Conservation (phyloP, 345 rosid genomes). For the Eucalyptus caleyi region DNA sequence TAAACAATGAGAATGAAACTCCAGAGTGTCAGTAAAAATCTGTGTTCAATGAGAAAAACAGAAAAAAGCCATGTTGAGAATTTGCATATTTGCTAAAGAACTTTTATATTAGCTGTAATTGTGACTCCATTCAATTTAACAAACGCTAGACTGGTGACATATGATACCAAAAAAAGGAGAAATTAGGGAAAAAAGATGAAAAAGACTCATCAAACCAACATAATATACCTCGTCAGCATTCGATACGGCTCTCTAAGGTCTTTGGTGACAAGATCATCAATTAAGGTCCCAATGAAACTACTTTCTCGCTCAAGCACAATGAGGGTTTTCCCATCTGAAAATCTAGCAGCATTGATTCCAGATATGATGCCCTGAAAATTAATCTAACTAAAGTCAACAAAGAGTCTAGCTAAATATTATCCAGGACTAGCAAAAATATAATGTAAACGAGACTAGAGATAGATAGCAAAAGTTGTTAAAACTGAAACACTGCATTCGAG, state of each 20-base stretch:
- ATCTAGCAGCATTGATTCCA: slow-evolving; percentile 93
- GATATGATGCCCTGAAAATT: slow-evolving; percentile 70
- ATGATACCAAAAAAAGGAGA: neutral
- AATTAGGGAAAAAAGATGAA: neutral
- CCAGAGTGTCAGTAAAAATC: neutral
- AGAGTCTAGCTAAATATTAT: neutral
- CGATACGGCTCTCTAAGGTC: slow-evolving; percentile 98
- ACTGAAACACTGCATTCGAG: neutral
- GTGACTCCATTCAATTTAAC: neutral
- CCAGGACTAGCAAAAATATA: neutral
- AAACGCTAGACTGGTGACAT: neutral
- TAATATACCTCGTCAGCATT: slow-evolving; percentile 73
- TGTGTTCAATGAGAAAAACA: neutral
- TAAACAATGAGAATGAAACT: neutral
- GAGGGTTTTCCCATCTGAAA: slow-evolving; percentile 65
- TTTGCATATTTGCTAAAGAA: neutral
- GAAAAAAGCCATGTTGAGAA: neutral
- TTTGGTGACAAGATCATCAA: slow-evolving; percentile 91
- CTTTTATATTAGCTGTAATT: neutral
- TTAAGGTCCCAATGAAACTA: slow-evolving; percentile 85
- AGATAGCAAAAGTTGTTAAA: neutral
- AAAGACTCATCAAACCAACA: neutral
- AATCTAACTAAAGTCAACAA: neutral
- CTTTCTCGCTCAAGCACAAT: slow-evolving; percentile 96
- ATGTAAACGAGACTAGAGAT: neutral